Evolutionary conservation across 139 green algal genomes (phyloP), one percentile per base, ranked within the genome.

Genomic region (Chlamydomonas sp.): DNA sequence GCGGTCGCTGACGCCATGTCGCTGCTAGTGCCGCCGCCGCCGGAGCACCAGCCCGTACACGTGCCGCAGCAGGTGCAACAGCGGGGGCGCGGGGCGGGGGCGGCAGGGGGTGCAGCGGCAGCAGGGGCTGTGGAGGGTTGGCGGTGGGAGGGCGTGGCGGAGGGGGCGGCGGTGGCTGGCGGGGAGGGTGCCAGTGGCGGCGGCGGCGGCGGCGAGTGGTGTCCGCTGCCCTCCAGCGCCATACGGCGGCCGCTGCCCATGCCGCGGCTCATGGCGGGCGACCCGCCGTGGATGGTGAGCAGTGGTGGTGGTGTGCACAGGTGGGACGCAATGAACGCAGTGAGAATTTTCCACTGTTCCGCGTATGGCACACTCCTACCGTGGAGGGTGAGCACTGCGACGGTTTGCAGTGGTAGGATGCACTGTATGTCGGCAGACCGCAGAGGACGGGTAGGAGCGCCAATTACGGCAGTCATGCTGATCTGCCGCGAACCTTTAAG

Each of bases 201-300:
- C 62, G 20, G 62, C 62, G 78, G 62, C 73, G 64, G 10, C 62
- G 78, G 60, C 78, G 62, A 18, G 18, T 83, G 59, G 58, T 63
- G 5, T 10, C 79, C 79, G 49, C 63, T 57, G 78, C 78, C 78
- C 0, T 20, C 78, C 17, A 5, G 4, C 6, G n/a, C 82, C 10
- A 2, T 86, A 61, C 71, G n/a, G 71, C 68, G 82, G 18, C 12
- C 7, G 59, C 82, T 86, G 82, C 49, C 71, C 2, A 74, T 86
- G 18, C 16, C 18, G 68, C 59, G 78, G 20, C 82, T 79, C 71
- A 58, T 31, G 18, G 59, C 14, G 68, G 71, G 49, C 5, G 82
- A 86, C 60, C 8, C 7, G 8, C 82, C 82, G 12, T 86, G 82
- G 82, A 79, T 80, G 82, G 82, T 86, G 71, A 9, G 80, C 58